These are phyloP conservation scores for Penicillium sp. DNA, from an alignment of 2,329 filamentous ascomycete genomes.

Conservation along the genomic window DNA sequence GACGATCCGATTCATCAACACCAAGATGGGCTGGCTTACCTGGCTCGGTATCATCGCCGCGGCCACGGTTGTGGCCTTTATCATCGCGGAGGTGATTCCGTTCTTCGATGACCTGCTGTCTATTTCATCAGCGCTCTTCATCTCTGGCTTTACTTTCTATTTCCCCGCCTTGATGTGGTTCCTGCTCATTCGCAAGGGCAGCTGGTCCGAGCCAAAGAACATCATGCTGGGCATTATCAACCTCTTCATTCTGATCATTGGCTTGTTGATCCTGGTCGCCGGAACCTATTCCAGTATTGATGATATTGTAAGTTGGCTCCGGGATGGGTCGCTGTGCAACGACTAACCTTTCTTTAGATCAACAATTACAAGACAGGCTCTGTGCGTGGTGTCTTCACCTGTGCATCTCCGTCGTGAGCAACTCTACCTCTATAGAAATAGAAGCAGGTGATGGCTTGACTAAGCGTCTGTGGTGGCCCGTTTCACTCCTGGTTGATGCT, in stretches of 20 bases:
- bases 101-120: conserved; percentile 1
- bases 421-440: no score
- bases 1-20: conserved; percentile 1
- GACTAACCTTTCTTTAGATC: conserved; percentile 39
- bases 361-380: conserved; percentile 61
- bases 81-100: conserved; percentile 1
- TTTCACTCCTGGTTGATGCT: no score
- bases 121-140: not conserved
- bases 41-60: not conserved
- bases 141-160: not conserved
- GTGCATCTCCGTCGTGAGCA: conserved; percentile 39
- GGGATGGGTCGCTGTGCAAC: not conserved
- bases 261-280: not conserved
- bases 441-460: no score
- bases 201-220: not conserved
- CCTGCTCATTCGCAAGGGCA: not conserved
- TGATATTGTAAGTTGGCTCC: conserved; percentile 6
- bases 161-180: not conserved
- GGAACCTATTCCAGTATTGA: not conserved
- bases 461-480: no score
- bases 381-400: conserved; percentile 69
- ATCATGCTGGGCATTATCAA: not conserved
- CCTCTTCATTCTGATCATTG: not conserved
- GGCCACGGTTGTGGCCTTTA: not conserved
- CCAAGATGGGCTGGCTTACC: conserved; percentile 1